A percentile compares a stretch with the other conserved stretches of the same genome.
phyloP scores from a whole-genome alignment of 208 protist species.

The Blechomonas ayalai region DNA sequence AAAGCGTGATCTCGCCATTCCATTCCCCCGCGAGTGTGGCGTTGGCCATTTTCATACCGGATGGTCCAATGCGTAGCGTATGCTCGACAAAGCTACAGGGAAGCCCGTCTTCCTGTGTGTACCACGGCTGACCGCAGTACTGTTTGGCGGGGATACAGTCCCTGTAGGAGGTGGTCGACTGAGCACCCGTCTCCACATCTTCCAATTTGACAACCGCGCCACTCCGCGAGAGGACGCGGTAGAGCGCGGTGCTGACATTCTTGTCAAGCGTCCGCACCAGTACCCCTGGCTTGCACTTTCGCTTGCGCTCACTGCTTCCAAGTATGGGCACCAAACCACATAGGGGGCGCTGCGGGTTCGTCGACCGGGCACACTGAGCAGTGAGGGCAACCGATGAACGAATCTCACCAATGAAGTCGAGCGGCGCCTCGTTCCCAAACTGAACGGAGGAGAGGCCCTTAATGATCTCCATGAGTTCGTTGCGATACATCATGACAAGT shows the following conservation, averaged over 20 bases:
- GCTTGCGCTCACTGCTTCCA: constrained; percentile 32
- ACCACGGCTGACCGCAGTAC: constrained; percentile 55
- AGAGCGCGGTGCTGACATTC: constrained; percentile 1
- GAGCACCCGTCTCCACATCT: neutral
- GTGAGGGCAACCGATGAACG: constrained; percentile 52
- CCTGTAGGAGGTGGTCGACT: constrained; percentile 6
- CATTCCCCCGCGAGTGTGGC: constrained; percentile 63
- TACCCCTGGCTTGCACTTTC: constrained; percentile 39
- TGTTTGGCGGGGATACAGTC: constrained; percentile 79
- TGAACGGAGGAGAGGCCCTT: constrained; percentile 55
- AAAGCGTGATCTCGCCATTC: constrained; percentile 40
- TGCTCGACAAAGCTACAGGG: constrained; percentile 78
- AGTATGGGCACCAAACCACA: constrained; percentile 54
- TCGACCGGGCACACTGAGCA: constrained; percentile 19
- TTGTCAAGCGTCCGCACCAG: constrained; percentile 30
- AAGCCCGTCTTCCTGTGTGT: constrained; percentile 47
- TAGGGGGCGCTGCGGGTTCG: constrained; percentile 30
- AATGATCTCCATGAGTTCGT: constrained; percentile 47
- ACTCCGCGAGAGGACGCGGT: constrained; percentile 5
- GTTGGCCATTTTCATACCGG: constrained; percentile 9
- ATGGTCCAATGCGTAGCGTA: constrained; percentile 44
- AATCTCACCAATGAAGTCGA: constrained; percentile 73
- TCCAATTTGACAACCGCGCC: constrained; percentile 6
- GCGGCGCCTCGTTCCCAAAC: constrained; percentile 65
- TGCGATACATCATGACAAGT: constrained; percentile 45